These are phyloP conservation scores for Dissophora globulifera DNA, from an alignment of 192 early-diverging fungal species.

Conservation along the genomic window DNA sequence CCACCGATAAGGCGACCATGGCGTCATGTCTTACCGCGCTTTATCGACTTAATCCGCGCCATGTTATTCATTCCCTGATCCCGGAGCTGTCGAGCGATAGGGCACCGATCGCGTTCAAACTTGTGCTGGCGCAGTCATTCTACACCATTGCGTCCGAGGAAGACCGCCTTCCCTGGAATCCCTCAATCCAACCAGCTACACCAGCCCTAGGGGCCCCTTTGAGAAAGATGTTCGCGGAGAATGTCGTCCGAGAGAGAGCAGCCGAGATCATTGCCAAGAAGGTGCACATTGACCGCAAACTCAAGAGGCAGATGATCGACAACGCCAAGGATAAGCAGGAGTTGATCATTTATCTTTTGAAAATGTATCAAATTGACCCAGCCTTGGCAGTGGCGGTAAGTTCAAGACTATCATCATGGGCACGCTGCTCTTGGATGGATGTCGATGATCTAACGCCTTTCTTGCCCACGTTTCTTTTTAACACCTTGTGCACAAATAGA, in stretches of 20 bases:
- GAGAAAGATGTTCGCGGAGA: constrained; percentile 71
- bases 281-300: constrained; percentile 37
- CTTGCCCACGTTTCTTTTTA: too few species aligned
- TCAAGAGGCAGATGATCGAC: constrained; percentile 64
- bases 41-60: constrained; percentile 81
- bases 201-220: constrained; percentile 69
- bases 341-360: constrained; percentile 80
- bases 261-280: constrained; percentile 48
- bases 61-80: constrained; percentile 76
- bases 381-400: constrained; percentile 76
- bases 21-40: constrained; percentile 79
- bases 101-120: constrained; percentile 79
- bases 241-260: constrained; percentile 52
- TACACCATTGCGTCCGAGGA: constrained; percentile 76
- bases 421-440: neutral
- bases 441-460: neutral
- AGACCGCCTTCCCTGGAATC: constrained; percentile 76
- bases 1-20: constrained; percentile 85
- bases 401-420: constrained; percentile 13
- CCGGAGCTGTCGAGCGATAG: constrained; percentile 75
- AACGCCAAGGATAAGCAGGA: constrained; percentile 80
- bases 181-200: constrained; percentile 65
- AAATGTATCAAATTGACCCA: constrained; percentile 80
- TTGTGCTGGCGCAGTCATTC: constrained; percentile 83
- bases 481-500: constrained; percentile 37